phyloP scores from a whole-genome alignment of 2,329 filamentous ascomycete species.

The Fusarium papillatum region DNA sequence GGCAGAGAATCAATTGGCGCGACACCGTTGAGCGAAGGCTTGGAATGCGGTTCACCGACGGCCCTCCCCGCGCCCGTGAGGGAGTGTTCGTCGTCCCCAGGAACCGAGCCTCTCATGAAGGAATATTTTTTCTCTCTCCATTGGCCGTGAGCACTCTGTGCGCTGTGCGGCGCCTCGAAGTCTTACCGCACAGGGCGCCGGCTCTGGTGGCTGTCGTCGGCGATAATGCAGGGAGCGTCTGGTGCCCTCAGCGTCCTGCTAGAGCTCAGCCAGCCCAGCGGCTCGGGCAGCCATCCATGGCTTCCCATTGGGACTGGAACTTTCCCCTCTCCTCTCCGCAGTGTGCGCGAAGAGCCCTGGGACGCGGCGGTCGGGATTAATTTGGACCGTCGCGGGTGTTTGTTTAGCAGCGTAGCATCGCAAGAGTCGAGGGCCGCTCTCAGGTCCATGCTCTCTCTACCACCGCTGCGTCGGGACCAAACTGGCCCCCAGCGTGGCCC shows the following conservation, averaged over 20 bases:
- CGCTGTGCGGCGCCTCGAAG: conserved; percentile 12
- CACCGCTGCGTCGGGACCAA: conserved; percentile 39
- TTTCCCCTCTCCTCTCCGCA: conserved; percentile 9
- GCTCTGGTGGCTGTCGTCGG: conserved; percentile 2
- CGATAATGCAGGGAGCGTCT: conserved; percentile 22
- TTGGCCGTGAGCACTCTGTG: conserved; percentile 6
- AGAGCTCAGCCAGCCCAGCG: conserved; percentile 10
- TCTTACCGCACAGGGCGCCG: conserved; percentile 4
- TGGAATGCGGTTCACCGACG: background rate
- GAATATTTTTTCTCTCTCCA: background rate
- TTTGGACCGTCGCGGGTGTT: conserved; percentile 19
- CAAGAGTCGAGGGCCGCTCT: conserved; percentile 21
- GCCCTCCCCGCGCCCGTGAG: conserved; percentile 7
- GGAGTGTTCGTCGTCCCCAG: conserved; percentile 1
- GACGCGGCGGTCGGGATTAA: conserved; percentile 20
- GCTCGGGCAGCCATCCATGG: conserved; percentile 15
- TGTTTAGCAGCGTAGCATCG: conserved; percentile 6
- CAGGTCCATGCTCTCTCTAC: conserved; percentile 38
- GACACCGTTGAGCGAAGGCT: background rate
- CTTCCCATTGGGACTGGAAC: background rate
- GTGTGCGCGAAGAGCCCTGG: conserved; percentile 7
- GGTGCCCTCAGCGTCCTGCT: conserved; percentile 27
- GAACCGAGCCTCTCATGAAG: background rate
- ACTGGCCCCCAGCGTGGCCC: conserved; percentile 14
- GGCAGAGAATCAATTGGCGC: conserved; percentile 14